phyloP scores from a whole-genome alignment of 2,329 filamentous ascomycete species.

The Coniochaeta sp. region DNA sequence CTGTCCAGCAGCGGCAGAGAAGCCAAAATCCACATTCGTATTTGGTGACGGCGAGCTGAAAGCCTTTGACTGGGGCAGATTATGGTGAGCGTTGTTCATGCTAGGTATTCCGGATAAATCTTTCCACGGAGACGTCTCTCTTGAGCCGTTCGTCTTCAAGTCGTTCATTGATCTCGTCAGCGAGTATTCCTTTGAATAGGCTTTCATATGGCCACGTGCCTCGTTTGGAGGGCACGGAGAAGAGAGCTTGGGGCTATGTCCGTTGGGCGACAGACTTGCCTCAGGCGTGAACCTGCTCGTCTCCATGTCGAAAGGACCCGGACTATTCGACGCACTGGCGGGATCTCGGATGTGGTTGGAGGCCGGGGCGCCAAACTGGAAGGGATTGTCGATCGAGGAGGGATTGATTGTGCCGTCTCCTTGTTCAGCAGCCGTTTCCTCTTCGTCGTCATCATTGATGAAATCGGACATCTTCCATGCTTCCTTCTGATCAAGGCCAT shows the following conservation, averaged over 20 bases:
- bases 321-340: slow-evolving; percentile 12
- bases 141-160: slow-evolving; percentile 35
- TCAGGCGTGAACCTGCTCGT: background rate
- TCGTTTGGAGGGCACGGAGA: slow-evolving; percentile 13
- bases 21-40: slow-evolving; percentile 27
- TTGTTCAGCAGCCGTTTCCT: slow-evolving; percentile 3
- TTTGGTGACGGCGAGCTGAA: slow-evolving; percentile 41
- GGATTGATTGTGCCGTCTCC: slow-evolving; percentile 25
- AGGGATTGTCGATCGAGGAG: slow-evolving; percentile 16
- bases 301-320: slow-evolving; percentile 12
- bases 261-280: slow-evolving; percentile 5
- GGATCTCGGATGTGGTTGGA: background rate
- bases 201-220: slow-evolving; percentile 26
- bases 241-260: background rate
- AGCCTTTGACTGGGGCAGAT: slow-evolving; percentile 40
- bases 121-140: slow-evolving; percentile 42
- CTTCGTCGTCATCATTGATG: slow-evolving; percentile 29
- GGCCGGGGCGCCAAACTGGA: background rate
- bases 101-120: slow-evolving; percentile 26
- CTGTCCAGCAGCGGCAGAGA: background rate
- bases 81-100: slow-evolving; percentile 40
- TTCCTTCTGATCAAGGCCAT: slow-evolving; percentile 29
- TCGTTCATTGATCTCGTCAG: slow-evolving; percentile 43
- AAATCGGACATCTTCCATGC: slow-evolving; percentile 34
- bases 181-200: slow-evolving; percentile 40